These are phyloP conservation scores for Trichoderma guizhouense DNA, from an alignment of 2,329 filamentous ascomycete species.

Conservation along the genomic window DNA sequence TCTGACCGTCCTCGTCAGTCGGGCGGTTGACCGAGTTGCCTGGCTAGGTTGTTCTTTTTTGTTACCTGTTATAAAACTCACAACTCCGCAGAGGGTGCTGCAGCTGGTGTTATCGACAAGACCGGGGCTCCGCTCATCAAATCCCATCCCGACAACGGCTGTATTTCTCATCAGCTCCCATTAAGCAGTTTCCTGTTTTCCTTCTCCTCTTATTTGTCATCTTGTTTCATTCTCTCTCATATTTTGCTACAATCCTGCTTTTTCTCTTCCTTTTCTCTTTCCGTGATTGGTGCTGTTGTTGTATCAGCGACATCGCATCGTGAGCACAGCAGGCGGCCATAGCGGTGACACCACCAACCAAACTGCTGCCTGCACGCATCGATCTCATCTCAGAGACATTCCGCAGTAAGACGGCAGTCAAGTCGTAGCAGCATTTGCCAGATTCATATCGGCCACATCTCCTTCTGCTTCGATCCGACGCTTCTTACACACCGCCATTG, in stretches of 20 bases:
- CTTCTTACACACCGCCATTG: constrained; percentile 6
- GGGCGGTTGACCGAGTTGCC: not conserved
- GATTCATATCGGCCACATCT: not conserved
- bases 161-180: not conserved
- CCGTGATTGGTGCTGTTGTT: not conserved
- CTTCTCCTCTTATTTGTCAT: not conserved
- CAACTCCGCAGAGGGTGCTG: not conserved
- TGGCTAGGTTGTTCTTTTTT: not conserved
- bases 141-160: not conserved
- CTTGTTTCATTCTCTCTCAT: not conserved
- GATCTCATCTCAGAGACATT: not conserved
- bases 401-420: not conserved
- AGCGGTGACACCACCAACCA: constrained; percentile 3
- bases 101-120: not conserved
- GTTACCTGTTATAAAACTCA: not conserved
- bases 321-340: not conserved
- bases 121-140: not conserved
- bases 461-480: not conserved
- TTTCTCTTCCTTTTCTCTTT: not conserved
- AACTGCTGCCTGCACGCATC: not conserved
- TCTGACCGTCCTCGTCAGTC: not conserved
- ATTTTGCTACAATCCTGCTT: not conserved
- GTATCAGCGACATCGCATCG: not conserved
- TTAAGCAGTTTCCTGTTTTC: not conserved
- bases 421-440: not conserved